Base-by-base conservation (phyloP, 768 basidiomycete genomes). In the Tricholoma matsutake region DNA sequence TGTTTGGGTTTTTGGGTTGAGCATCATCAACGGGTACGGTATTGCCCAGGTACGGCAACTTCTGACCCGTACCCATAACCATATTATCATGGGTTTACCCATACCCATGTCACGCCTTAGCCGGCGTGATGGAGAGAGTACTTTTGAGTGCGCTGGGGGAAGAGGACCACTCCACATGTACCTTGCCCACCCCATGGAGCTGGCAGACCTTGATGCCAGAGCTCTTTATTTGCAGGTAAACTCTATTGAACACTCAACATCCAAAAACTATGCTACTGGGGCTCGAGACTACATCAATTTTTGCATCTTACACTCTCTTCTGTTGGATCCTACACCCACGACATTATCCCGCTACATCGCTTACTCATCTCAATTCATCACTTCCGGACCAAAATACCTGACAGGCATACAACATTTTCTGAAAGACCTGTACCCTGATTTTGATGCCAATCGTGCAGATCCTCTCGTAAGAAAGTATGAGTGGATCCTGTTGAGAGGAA, bases 271-370 rank as follows among this genome's bases (percentile, higher is more conserved):
- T n/a, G n/a, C n/a, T n/a, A n/a, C n/a, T 2, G 66, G 70, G 4
- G 68, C 65, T 25, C 14, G 63, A 4, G 67, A 70, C n/a, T 70
- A 70, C 25, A 51, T 65, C 25, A 18, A 34, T 11, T 69, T 72
- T 25, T 72, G 67, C 31, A 29, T 25, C 1, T 28, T 22, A 0
- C 57, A 67, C 58, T 18, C 45, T 1, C 54, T 68, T 16, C 63
- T 65, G 11, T 56, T 70, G 5, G 60, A 67, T 18, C 68, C 66
- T 2, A 68, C 68, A 10, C 66, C 70, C 4, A 45, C 54, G 11
- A 68, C 62, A 1, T 53, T 65, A 5, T 53, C 64, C 34, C n/a
- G 57, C 13, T 69, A 69, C 22, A 63, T 69, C 49, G 61, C 65
- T 6, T 67, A 62, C 43, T 64, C 64, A 11, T 67, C 66, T 16